Base-by-base conservation (phyloP, 225 moss, liverwort and hornwort species). In the Bryum argenteum region DNA sequence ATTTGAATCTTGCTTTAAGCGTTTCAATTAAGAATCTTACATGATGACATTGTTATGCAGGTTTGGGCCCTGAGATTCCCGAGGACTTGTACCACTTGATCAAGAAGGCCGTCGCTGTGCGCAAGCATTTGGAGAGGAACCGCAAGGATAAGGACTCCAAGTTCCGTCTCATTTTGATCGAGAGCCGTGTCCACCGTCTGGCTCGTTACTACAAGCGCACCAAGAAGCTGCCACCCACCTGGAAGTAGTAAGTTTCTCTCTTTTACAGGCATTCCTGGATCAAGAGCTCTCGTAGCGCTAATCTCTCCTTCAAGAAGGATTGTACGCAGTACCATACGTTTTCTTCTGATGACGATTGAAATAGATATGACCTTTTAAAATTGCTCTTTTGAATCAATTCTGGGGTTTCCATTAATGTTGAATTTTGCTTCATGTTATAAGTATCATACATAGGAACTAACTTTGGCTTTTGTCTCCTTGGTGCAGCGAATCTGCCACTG, bases 131-230 rank as follows among this genome's bases (percentile, higher is more conserved):
- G 58, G 84, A 87, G 81, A 87, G 87, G 75, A 89, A 85, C 20
- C 70, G 83, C 23, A 91, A 91, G 76, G 85, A 91, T 75, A 89
- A 84, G 85, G 89, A 89, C 61, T 89, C 89, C 1, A 89, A 89
- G 81, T 89, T 91, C 50, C 76, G 83, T 7, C 78, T 91, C 11
- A 87, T 91, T 81, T 65, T 91, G 69, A 85, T 87, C 54, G 83
- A 91, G 82, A 91, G 91, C 73, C 78, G 78, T 56, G 83, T 89
- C 42, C 89, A 89, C 73, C 70, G 79, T 21, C 65, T 91, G 79
- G 89, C 89, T 1, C 80, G 91, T 57, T 91, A 91, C 72, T 89
- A 89, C 79, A 91, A 91, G 84, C 87, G 87, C 70, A 89, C 84
- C 56, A 91, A 89, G 77, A 86, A 91, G 80, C 89, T 91, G 26